Evolutionary conservation across 2,329 filamentous ascomycete genomes (phyloP), one percentile per base, ranked within the genome.

Genomic region (Fusarium metavorans): DNA sequence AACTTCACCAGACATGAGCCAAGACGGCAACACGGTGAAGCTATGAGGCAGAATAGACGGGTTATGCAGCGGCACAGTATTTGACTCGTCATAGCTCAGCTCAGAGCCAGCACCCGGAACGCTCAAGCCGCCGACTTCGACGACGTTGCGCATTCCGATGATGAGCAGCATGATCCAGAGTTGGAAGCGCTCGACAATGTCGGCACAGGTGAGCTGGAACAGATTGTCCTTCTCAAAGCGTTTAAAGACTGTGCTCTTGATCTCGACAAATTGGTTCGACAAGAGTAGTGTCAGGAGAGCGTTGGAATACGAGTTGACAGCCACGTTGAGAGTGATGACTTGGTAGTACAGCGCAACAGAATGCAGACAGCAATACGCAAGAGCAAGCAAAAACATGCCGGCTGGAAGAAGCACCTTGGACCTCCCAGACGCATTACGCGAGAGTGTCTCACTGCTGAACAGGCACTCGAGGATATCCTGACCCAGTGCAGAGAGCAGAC

Each of bases 231-330:
- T 98, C 79, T 99, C 97, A 73, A 98, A 97, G 70, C 96, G 97
- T 85, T 99, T 98, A 87, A 99, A 99, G 1, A 99, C 97, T 0
- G 95, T 97, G 70, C 94, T 94, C 81, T 99, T 99, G 87, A 99
- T 98, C 84, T 99, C 97, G 50, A 99, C 97, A 79, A 99, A 99
- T 80, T 99, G 97, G 80, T 98, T 99, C 8, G 95, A 98, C 81
- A 99, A 91, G 2, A 99, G 87, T 1, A 99, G 89, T 0, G 97
- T 98, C 37, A 99, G 88, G 6, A 99, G 87, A 0, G 97, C 96
- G 80, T 99, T 99, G 0, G 95, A 98, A 83, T 99, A 99, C 0
- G 96, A 98, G 83, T 99, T 99, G 77, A 99, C 96, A 1, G 97
- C 97, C 5, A 99, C 97, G 74, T 99, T 99, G 64, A 99, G 89